Conservation (phyloP, 179 eudicot genomes). For the Camellia oleifera region DNA sequence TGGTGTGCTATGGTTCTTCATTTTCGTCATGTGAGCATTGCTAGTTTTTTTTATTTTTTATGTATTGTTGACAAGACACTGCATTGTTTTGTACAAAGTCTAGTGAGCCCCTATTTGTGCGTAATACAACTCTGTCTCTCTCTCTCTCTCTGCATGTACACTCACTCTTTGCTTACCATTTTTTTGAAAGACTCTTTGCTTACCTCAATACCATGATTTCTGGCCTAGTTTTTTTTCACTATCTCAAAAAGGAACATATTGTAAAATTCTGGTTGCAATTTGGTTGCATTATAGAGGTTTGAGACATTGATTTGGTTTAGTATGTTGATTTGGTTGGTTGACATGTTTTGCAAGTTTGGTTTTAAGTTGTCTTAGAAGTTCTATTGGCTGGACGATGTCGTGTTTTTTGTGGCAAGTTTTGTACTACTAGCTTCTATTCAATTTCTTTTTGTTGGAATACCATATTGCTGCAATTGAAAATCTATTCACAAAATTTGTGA, state of each 20-base stretch:
- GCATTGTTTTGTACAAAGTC: too few relatives aligned
- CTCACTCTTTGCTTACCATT: too few relatives aligned
- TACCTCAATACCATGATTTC: background rate
- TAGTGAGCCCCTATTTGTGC: too few relatives aligned
- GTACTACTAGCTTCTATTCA: background rate
- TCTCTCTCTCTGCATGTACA: background rate
- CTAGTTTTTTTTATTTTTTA: too few relatives aligned
- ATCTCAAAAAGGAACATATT: background rate
- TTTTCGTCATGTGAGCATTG: too few relatives aligned
- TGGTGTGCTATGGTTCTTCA: too few relatives aligned
- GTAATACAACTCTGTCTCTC: background rate
- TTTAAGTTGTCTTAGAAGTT: slow-evolving; percentile 4
- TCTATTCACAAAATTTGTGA: background rate
- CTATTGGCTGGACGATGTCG: background rate
- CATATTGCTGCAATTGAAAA: background rate
- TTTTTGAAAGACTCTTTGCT: background rate
- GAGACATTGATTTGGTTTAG: background rate
- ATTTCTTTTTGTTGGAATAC: background rate
- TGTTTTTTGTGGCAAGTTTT: background rate
- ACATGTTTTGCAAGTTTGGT: background rate
- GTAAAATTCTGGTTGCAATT: background rate
- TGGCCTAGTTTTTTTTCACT: background rate
- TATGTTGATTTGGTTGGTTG: background rate
- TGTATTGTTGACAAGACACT: too few relatives aligned
- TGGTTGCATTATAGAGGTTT: background rate